Evolutionary conservation across 352 stramenopile genomes (phyloP), one percentile per base, ranked within the genome.

Genomic region (Pythium apleroticum): DNA sequence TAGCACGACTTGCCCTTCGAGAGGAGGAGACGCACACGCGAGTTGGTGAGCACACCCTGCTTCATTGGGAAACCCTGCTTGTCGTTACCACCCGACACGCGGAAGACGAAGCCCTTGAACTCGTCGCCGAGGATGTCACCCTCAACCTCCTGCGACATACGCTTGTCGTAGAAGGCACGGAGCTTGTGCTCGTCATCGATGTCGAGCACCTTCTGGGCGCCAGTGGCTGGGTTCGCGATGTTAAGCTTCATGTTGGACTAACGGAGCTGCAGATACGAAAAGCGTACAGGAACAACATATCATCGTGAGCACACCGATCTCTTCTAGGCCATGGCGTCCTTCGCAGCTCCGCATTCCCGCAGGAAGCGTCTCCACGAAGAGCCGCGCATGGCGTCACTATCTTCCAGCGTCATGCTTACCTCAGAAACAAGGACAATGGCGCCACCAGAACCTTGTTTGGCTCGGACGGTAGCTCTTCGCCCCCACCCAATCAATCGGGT

Each of bases 51-150:
- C 64, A 99, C 96, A 91, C 98, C 98, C 90, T 99, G 98, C 95
- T 99, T 99, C 98, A 99, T 99, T 68, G 97, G 97, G 89, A 99
- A 99, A 67, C 98, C 98, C 89, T 99, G 97, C 93, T 99, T 99
- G 90, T 99, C 98, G 84, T 99, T 99, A 83, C 98, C 98, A 75
- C 98, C 98, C 60, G 94, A 98, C 75, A 99, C 98, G 72, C 96
- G 96, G 79, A 99, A 98, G 75, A 98, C 83, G 78, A 99, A 99
- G 77, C 97, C 98, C 74, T 98, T 98, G 85, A 99, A 99, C 81
- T 99, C 97, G 54, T 99, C 98, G 67, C 98, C 98, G 59, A 99
- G 93, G 66, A 98, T 84, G n/a, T 93, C 86, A 60, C 98, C 98
- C 66, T 99, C 97, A 64, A 99, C 90, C 82, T 99, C 98, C 82